Evolutionary conservation across 495 filamentous ascomycete species (phyloP), one percentile per base, ranked within the genome.

Genomic region (Penicillium bialowiezense): DNA sequence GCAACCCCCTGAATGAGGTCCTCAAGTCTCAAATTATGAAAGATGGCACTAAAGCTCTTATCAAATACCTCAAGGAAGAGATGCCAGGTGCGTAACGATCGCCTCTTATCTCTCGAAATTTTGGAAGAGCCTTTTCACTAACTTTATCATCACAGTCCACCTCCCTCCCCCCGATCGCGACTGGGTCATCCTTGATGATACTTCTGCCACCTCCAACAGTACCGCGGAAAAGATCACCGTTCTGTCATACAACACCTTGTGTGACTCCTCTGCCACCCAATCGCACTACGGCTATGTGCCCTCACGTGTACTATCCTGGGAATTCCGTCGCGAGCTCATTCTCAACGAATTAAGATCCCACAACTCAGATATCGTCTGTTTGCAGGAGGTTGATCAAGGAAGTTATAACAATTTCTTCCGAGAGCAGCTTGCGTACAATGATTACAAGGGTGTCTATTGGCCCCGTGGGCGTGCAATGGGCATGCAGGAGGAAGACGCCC

Each of bases 391-490:
- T 41, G 90, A 95, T 44, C 82, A 82, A 54, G 90, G 95, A 48
- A 90, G 84, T 45, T 97, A 90, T 74, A 85, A 95, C 56, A 86
- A 91, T 32, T 95, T 83, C 63, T 95, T 96, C 75, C 80, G 86
- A 36, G 84, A 87, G 7, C 80, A 89, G 50, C 76, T 98, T 44
- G 88, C 86, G 0, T 82, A 90, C 61, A 79, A 82, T 41, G 90
- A 88, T 54, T 98, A 97, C 76, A 93, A 89, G 65, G 92, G 95
- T 33, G 81, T 96, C 2, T 96, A 89, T 66, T 96, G 86, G 78
- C 86, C 89, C 2, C 88, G 92, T 63, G 80, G 84, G 43, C 81
- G 93, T 59, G 87, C 90, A 19, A 86, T 87, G 74, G 96, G 91
- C 13, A 92, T 97, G 89, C 80, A 81, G 26, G 88, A 91, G 59